These are phyloP conservation scores for Gossypium stocksii DNA, from an alignment of 345 rosid species.

Conservation along the genomic window DNA sequence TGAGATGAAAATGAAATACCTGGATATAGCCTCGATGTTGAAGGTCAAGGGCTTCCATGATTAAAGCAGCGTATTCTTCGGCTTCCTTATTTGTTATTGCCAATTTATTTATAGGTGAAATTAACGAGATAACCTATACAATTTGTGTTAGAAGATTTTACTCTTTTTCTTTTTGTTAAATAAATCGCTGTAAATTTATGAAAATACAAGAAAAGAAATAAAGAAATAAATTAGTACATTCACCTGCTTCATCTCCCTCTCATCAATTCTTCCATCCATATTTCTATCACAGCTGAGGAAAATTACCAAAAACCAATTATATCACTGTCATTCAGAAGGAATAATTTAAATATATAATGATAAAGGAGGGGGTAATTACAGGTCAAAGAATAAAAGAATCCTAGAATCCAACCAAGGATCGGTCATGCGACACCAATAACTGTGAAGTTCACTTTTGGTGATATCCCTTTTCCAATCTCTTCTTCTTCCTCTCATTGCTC, in stretches of 20 bases:
- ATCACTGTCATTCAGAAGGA: too few species aligned
- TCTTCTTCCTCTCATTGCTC: slow-evolving; percentile 43
- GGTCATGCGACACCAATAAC: slow-evolving; percentile 35
- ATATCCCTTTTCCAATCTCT: slow-evolving; percentile 25
- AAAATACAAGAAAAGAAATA: neutral
- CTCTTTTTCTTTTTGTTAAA: neutral
- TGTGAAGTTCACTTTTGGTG: slow-evolving; percentile 32
- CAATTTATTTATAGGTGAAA: slow-evolving; percentile 40
- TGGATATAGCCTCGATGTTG: slow-evolving; percentile 34
- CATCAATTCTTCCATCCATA: slow-evolving; percentile 40
- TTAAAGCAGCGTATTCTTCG: slow-evolving; percentile 32
- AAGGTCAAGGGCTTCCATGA: slow-evolving; percentile 38
- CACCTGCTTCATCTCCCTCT: slow-evolving; percentile 39
- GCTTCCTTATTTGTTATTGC: slow-evolving; percentile 34
- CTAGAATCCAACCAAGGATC: slow-evolving; percentile 34
- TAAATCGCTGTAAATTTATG: too few species aligned
- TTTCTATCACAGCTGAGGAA: slow-evolving; percentile 40
- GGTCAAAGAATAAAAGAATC: slow-evolving; percentile 39
- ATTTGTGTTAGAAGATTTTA: neutral
- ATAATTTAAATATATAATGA: too few species aligned
- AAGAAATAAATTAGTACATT: neutral
- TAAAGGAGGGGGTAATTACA: slow-evolving; percentile 25
- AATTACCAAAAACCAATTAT: neutral
- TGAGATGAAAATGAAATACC: slow-evolving; percentile 20
- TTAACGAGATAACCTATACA: slow-evolving; percentile 33